These are phyloP conservation scores for Colletotrichum eremochloae DNA, from an alignment of 2,329 filamentous ascomycete species.

Conservation along the genomic window DNA sequence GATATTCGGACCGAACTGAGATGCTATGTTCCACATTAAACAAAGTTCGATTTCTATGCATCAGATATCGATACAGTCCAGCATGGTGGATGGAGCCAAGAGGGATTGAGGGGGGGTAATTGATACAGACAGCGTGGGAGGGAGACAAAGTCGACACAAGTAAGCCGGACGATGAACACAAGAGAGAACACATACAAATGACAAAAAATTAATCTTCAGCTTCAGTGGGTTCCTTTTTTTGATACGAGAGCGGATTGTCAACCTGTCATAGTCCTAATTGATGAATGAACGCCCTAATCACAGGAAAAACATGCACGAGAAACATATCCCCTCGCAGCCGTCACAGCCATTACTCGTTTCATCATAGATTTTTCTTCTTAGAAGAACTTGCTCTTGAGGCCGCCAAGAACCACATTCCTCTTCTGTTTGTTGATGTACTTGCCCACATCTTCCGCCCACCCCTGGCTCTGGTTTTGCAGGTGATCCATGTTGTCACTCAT, in stretches of 20 bases:
- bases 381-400: conserved; percentile 71
- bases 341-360: conserved; percentile 33
- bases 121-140: neutral
- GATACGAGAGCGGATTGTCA: neutral
- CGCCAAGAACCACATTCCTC: conserved; percentile 82
- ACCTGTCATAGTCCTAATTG: neutral
- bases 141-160: neutral
- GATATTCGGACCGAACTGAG: neutral
- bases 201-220: neutral
- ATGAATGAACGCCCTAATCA: conserved; percentile 19
- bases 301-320: conserved; percentile 10
- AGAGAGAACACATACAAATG: neutral
- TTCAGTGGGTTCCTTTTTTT: neutral
- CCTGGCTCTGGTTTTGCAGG: conserved; percentile 82
- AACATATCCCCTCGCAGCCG: conserved; percentile 12
- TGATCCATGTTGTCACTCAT: conserved; percentile 89
- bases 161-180: neutral
- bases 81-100: neutral
- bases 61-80: neutral
- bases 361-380: conserved; percentile 29
- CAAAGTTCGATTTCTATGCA: neutral
- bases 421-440: conserved; percentile 93
- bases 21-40: neutral
- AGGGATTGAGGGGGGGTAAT: neutral
- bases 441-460: conserved; percentile 88